A percentile compares a stretch with the other conserved stretches of the same genome.
Conservation (phyloP, 352 stramenopile species). For the Globisporangium lucens region DNA sequence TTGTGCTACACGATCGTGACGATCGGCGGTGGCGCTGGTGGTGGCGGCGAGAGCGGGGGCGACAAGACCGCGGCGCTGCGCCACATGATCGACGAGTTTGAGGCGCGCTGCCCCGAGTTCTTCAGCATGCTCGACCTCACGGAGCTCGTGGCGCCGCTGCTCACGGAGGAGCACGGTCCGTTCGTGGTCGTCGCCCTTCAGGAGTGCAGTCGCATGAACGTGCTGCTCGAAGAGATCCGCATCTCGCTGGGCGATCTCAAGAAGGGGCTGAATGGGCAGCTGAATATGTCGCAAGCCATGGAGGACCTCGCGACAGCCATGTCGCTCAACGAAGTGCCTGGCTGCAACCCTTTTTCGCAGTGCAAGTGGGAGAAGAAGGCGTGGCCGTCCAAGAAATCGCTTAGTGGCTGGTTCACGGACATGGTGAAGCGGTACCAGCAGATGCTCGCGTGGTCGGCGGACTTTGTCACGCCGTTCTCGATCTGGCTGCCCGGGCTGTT, state of each 20-base stretch:
- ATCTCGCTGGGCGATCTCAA: constrained; percentile 92
- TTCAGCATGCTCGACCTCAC: constrained; percentile 93
- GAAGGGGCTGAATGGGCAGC: constrained; percentile 94
- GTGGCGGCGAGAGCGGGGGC: constrained; percentile 56
- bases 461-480: constrained; percentile 92
- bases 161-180: constrained; percentile 86
- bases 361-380: constrained; percentile 95
- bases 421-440: constrained; percentile 93
- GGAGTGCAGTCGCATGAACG: constrained; percentile 95
- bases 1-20: constrained; percentile 94
- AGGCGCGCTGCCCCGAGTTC: constrained; percentile 86
- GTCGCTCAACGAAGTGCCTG: constrained; percentile 92
- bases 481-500: constrained; percentile 96
- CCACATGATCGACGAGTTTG: constrained; percentile 89
- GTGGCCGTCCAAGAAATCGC: constrained; percentile 94
- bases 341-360: constrained; percentile 93
- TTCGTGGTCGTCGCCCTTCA: constrained; percentile 95
- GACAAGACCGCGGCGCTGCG: constrained; percentile 80
- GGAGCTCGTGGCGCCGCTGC: constrained; percentile 81
- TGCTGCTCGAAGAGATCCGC: constrained; percentile 89
- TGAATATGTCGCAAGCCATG: constrained; percentile 96
- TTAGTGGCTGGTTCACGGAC: constrained; percentile 90
- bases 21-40: constrained; percentile 74
- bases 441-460: constrained; percentile 82
- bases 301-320: constrained; percentile 92